Evolutionary conservation across 1,139 yeast genomes (phyloP), one percentile per base, ranked within the genome.

Genomic region (Geotrichum histeridarum): DNA sequence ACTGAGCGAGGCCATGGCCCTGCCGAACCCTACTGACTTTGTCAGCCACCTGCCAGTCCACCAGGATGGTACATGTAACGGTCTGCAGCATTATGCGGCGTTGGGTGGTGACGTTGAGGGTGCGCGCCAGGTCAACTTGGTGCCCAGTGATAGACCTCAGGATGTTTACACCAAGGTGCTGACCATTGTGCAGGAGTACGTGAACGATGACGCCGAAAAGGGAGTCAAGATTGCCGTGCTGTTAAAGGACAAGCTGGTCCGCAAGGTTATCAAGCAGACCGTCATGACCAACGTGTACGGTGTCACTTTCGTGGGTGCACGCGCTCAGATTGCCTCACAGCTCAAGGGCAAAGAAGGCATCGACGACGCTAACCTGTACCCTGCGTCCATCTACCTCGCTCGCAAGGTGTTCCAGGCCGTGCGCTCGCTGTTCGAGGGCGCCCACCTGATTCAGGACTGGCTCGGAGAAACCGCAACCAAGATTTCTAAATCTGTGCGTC

Each of bases 281-380:
- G 99, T 93, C 33, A 93, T 93, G 99, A 93, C 99, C 1, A 91
- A 90, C 64, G 99, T 93, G 44, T 93, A 94, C 67, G 99, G 99
- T 63, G 99, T 93, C 11, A 93, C 99, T 0, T 89, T 81, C 68
- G 80, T 89, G 59, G 99, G 99, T 17, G 99, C 98, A 0, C 80
- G 89, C 31, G 84, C 83, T 4, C 99, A 93, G 73, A 89, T 93
- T 64, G 66, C 70, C 32, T 63, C 64, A 51, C 72, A 73, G 56
- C 74, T 72, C 64, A 73, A 70, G 61, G 79, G 67, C 67, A 72
- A 68, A 59, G 77, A 63, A 59, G 76, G 61, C 61, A 65, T 61
- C 65, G 76, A 68, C 63, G 77, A 69, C 33, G 68, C 65, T 7
- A 61, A 64, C 41, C 57, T 72, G 8, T 69, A 68, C 54, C 60